phyloP scores from a whole-genome alignment of 1,139 yeast genomes.

The Chernovozyma aurita region DNA sequence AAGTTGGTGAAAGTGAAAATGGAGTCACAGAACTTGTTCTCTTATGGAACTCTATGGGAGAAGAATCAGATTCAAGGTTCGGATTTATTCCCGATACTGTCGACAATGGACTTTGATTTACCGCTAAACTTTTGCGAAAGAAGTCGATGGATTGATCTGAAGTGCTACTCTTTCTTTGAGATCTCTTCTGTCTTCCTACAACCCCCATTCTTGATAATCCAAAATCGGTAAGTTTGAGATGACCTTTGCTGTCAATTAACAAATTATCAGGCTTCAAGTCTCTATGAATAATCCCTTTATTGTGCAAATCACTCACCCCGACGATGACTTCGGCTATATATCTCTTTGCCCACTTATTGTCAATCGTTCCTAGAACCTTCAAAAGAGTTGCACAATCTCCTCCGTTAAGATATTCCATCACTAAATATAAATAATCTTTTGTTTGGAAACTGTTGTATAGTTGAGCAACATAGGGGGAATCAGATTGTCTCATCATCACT shows the following conservation, averaged over 20 bases:
- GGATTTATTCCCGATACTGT: constrained; percentile 13
- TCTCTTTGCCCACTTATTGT: constrained; percentile 82
- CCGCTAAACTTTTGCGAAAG: constrained; percentile 25
- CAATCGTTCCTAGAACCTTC: constrained; percentile 73
- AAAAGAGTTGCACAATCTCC: constrained; percentile 92
- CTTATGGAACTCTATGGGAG: constrained; percentile 33
- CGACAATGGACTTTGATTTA: constrained; percentile 20
- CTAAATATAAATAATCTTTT: constrained; percentile 79
- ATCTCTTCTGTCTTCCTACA: constrained; percentile 65
- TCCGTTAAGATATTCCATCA: constrained; percentile 94
- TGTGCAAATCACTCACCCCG: constrained; percentile 87
- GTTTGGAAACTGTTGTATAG: constrained; percentile 87
- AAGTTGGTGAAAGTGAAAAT: constrained; percentile 44
- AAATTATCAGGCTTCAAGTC: constrained; percentile 94
- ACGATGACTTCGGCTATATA: constrained; percentile 88
- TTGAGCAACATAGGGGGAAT: constrained; percentile 91
- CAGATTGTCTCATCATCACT: constrained; percentile 94
- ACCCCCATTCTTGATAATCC: constrained; percentile 91
- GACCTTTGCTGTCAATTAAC: constrained; percentile 82
- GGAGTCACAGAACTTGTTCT: constrained; percentile 42
- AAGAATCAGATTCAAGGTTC: constrained; percentile 9
- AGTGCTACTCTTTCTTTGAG: constrained; percentile 41
- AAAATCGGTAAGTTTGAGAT: constrained; percentile 88
- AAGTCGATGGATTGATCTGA: constrained; percentile 43
- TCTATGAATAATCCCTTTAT: constrained; percentile 86